A percentile compares a stretch with the other conserved stretches of the same genome.
Conservation (phyloP, 2,329 filamentous ascomycete genomes). For the Aureobasidium leucospermi region DNA sequence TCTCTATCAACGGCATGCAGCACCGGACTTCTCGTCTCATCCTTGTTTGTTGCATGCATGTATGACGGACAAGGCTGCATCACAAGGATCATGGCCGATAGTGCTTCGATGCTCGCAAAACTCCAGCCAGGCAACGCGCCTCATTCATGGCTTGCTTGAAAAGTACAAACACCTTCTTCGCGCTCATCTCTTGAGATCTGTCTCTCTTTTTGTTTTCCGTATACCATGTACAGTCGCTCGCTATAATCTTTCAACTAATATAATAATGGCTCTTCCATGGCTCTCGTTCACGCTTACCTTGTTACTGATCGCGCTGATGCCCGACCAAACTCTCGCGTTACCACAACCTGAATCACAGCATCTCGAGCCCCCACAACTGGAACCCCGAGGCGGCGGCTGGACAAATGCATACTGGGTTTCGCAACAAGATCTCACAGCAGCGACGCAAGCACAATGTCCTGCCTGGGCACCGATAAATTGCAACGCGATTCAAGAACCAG, state of each 20-base stretch:
- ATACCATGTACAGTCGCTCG: not conserved
- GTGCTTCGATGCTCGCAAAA: not conserved
- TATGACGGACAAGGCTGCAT: conserved; percentile 4
- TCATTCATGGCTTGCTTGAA: not conserved
- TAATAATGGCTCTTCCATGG: not conserved
- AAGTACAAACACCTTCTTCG: not conserved
- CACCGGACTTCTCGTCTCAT: not conserved
- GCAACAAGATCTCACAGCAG: conserved; percentile 23
- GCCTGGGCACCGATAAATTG: conserved; percentile 34
- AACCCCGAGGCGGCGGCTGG: not conserved
- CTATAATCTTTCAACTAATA: not conserved
- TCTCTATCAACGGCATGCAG: not conserved
- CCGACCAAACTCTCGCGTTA: not conserved
- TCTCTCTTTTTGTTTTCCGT: not conserved
- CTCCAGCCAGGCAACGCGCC: not conserved
- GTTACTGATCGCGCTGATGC: not conserved
- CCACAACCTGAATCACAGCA: not conserved
- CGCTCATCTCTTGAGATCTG: not conserved
- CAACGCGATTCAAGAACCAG: conserved; percentile 33
- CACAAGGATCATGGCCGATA: not conserved
- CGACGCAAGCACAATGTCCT: conserved; percentile 28
- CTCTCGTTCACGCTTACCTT: not conserved
- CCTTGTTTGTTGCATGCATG: conserved; percentile 9
- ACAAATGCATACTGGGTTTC: conserved; percentile 6
- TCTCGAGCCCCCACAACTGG: not conserved